These are phyloP conservation scores for Amanita rimosa DNA, from an alignment of 768 basidiomycete species.

Conservation along the genomic window DNA sequence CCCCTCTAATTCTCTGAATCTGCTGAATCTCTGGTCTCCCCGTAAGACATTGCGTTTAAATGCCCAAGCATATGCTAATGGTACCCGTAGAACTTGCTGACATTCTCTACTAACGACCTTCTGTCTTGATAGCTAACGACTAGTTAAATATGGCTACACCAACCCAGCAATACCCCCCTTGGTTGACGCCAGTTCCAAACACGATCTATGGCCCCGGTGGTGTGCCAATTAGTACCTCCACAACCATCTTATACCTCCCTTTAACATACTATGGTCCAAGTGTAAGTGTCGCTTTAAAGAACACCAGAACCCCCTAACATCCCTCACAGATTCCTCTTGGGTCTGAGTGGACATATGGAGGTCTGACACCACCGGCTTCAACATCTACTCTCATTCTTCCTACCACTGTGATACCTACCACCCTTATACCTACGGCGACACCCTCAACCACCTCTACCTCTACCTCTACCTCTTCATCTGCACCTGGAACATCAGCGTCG, in stretches of 20 bases:
- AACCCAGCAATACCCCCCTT: conserved; percentile 60
- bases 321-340: conserved; percentile 59
- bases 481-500: conserved; percentile 19
- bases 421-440: conserved; percentile 20
- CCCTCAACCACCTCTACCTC: conserved; percentile 17
- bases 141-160: conserved; percentile 38
- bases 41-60: neutral
- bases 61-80: neutral
- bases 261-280: conserved; percentile 78
- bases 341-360: conserved; percentile 63
- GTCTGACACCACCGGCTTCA: conserved; percentile 33
- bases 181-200: conserved; percentile 51
- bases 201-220: conserved; percentile 44
- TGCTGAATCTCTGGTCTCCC: neutral
- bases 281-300: conserved; percentile 33
- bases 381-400: conserved; percentile 18
- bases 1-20: neutral
- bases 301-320: neutral
- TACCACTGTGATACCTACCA: conserved; percentile 16
- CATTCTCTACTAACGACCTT: conserved; percentile 36
- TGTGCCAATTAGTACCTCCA: conserved; percentile 41
- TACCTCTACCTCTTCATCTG: conserved; percentile 13
- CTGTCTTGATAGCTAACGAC: conserved; percentile 10
- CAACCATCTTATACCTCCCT: conserved; percentile 49
- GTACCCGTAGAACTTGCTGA: conserved; percentile 13